A percentile compares a stretch with the other conserved stretches of the same genome.
These are phyloP conservation scores for Solanum pinnatisectum DNA, from an alignment of 257 asterid species.

Conservation along the genomic window DNA sequence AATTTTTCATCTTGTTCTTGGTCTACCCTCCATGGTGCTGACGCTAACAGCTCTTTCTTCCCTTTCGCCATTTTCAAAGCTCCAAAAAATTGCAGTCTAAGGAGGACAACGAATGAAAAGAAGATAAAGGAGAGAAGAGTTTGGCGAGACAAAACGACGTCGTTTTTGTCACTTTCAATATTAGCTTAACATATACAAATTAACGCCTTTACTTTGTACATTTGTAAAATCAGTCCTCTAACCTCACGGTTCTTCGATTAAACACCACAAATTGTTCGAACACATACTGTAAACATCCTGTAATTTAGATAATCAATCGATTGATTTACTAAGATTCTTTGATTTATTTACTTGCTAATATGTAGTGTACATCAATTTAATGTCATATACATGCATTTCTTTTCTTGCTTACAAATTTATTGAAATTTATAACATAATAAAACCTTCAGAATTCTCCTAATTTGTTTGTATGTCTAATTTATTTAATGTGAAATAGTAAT, in stretches of 20 bases:
- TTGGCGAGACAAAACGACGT: neutral
- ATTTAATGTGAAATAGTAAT: neutral
- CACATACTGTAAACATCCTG: neutral
- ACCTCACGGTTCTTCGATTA: neutral
- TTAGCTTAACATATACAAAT: neutral
- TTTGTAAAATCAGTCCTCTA: neutral
- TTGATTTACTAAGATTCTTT: neutral
- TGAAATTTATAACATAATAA: neutral
- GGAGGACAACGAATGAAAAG: neutral
- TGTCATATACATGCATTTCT: neutral
- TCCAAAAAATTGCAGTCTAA: neutral
- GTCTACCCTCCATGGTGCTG: conserved; percentile 94
- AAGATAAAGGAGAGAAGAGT: neutral
- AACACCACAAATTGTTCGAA: neutral
- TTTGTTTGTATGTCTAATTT: neutral
- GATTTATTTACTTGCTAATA: neutral
- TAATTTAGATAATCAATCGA: neutral
- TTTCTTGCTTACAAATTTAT: neutral
- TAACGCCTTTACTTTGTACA: neutral
- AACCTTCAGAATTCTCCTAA: neutral
- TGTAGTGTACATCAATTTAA: neutral
- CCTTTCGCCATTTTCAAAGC: conserved; percentile 39
- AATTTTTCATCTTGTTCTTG: conserved; percentile 42
- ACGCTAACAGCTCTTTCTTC: conserved; percentile 80
- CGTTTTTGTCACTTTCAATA: neutral